Conservation (phyloP, 352 stramenopile genomes). For the Globisporangium uncinulatum region DNA sequence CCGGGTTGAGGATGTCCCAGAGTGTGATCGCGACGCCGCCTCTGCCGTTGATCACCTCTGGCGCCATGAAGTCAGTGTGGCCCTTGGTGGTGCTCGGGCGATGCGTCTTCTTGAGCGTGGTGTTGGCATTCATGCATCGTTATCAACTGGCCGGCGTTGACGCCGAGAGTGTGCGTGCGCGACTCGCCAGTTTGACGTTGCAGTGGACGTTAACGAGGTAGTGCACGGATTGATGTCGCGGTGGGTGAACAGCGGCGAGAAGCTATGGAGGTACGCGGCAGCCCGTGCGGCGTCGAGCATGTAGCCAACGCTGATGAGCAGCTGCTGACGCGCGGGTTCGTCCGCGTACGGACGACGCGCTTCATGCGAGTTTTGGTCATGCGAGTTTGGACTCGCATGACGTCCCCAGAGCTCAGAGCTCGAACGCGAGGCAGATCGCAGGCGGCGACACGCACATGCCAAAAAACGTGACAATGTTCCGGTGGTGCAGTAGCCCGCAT, state of each 20-base stretch:
- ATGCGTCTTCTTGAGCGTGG: neutral
- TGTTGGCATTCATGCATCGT: neutral
- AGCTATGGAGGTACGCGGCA: conserved; percentile 63
- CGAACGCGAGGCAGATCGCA: conserved; percentile 54
- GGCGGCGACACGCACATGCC: conserved; percentile 55
- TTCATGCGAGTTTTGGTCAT: no score
- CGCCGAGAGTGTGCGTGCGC: conserved; percentile 8
- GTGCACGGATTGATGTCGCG: conserved; percentile 94
- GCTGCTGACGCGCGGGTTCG: conserved; percentile 25
- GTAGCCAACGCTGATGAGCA: conserved; percentile 40
- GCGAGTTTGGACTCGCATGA: conserved; percentile 18
- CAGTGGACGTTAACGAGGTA: conserved; percentile 35
- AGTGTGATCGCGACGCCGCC: conserved; percentile 34
- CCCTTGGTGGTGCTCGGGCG: neutral
- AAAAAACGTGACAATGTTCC: conserved; percentile 54
- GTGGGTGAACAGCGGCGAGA: conserved; percentile 65
- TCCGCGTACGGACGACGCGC: conserved; percentile 14
- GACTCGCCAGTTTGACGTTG: conserved; percentile 62
- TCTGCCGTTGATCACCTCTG: conserved; percentile 43
- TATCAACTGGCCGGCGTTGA: neutral
- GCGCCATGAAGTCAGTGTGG: conserved; percentile 47
- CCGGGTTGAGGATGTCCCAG: conserved; percentile 54
- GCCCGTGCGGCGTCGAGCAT: conserved; percentile 56
- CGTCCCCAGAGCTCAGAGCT: conserved; percentile 59
- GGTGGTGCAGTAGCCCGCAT: conserved; percentile 43